A percentile compares a stretch with the other conserved stretches of the same genome.
phyloP scores from a whole-genome alignment of 176 grass and related monocot species.

The Cenchrus purpureus region DNA sequence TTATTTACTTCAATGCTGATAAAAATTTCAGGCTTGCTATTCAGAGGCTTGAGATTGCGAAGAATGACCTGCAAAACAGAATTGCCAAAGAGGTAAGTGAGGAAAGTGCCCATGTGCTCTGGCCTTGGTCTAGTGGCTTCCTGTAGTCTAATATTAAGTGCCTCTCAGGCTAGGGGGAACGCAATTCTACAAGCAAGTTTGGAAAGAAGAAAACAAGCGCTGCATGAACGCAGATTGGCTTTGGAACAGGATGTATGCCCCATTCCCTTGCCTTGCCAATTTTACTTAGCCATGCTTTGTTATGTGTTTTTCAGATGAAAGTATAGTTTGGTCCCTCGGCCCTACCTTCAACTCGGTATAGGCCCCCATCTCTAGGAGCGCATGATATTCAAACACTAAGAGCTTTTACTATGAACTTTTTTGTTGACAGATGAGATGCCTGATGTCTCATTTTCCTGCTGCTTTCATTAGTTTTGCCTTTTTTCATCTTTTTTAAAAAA shows the following conservation, averaged over 20 bases:
- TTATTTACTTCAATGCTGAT: slow-evolving; percentile 25
- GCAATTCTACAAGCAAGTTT: slow-evolving; percentile 96
- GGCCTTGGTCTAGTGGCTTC: slow-evolving; percentile 20
- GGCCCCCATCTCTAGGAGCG: neutral
- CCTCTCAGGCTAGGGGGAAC: slow-evolving; percentile 90
- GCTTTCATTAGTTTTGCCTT: neutral
- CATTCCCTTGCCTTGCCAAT: slow-evolving; percentile 37
- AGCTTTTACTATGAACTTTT: slow-evolving; percentile 6
- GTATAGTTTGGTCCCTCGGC: neutral
- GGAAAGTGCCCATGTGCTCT: slow-evolving; percentile 10
- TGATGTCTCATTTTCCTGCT: neutral
- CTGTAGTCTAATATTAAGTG: slow-evolving; percentile 47
- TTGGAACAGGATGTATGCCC: slow-evolving; percentile 99
- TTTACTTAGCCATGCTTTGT: slow-evolving; percentile 21
- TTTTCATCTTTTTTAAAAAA: neutral
- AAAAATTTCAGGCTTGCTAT: slow-evolving; percentile 87
- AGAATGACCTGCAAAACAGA: slow-evolving; percentile 94
- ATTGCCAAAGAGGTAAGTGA: slow-evolving; percentile 92
- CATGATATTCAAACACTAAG: slow-evolving; percentile 19
- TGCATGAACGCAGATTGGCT: slow-evolving; percentile 93
- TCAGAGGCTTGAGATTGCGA: slow-evolving; percentile 95
- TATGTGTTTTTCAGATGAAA: slow-evolving; percentile 27
- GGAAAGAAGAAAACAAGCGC: slow-evolving; percentile 99
- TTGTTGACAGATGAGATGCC: neutral
- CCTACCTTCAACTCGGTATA: neutral